Percentiles rank a stretch among this genome's conserved stretches.
phyloP scores from a whole-genome alignment of 495 filamentous ascomycete genomes.

The Amphirosellinia nigrospora region DNA sequence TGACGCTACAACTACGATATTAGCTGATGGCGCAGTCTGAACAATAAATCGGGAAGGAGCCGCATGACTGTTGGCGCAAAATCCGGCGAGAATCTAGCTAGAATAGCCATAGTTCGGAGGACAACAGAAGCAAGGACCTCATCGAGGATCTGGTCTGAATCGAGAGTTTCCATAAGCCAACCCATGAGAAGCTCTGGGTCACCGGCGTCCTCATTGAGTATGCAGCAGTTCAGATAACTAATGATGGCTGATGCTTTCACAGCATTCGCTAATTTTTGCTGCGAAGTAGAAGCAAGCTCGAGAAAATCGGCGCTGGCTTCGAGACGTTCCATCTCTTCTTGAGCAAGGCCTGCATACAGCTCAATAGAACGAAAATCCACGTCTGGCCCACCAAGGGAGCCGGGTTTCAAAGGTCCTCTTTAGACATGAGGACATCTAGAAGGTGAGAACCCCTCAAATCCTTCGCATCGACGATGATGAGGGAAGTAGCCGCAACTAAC shows the following conservation, averaged over 20 bases:
- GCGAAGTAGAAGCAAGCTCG: constrained; percentile 80
- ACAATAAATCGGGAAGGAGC: constrained; percentile 82
- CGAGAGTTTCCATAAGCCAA: constrained; percentile 85
- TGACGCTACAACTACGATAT: constrained; percentile 75
- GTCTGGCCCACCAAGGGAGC: constrained; percentile 48
- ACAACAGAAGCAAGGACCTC: constrained; percentile 73
- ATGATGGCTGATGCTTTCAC: constrained; percentile 83
- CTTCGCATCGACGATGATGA: constrained; percentile 67
- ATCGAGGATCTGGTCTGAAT: constrained; percentile 81
- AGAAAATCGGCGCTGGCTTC: constrained; percentile 90
- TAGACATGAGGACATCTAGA: constrained; percentile 75
- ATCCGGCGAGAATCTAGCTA: constrained; percentile 73
- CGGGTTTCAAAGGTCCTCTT: constrained; percentile 43
- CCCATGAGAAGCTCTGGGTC: constrained; percentile 80
- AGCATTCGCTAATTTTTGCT: constrained; percentile 84
- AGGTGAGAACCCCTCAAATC: constrained; percentile 66
- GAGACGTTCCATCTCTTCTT: constrained; percentile 82
- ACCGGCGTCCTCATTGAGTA: constrained; percentile 77
- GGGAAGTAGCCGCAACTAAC: constrained; percentile 78
- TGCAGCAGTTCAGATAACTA: constrained; percentile 81
- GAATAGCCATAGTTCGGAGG: constrained; percentile 79
- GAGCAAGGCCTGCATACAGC: constrained; percentile 73
- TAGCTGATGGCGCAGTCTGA: constrained; percentile 69
- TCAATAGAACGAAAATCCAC: constrained; percentile 66
- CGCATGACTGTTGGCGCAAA: constrained; percentile 79